Evolutionary conservation across 2,329 filamentous ascomycete species (phyloP), one percentile per base, ranked within the genome.

Genomic region (Claviceps fusiformis): DNA sequence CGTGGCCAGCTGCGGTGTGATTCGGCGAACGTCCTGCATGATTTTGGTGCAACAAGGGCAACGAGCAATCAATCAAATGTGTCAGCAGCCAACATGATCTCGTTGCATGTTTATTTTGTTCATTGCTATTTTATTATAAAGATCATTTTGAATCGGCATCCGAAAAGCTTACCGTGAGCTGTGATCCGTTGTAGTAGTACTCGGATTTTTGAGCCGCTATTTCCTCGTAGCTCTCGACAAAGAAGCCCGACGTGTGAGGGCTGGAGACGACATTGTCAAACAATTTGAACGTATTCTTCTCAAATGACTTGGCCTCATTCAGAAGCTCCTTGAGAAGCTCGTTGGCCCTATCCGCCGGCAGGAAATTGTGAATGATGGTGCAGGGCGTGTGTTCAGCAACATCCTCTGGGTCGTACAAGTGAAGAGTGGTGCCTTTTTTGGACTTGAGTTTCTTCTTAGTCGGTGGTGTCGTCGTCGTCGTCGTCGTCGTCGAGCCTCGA

Each of bases 361-460:
- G 75, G 62, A 97, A 96, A 64, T 95, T 93, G 69, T 95, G 90
- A 55, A 96, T 83, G 60, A 97, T 87, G 11, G 88, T 91, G 70
- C 91, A 96, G 1, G 93, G 90, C 0, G 92, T 95, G 64, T 95
- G 80, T 29, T 80, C 77, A 51, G 88, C 86, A 49, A 97, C 81
- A 62, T 95, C 90, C 44, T 82, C 75, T 0, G 91, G 87, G 46
- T 87, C 82, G 68, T 87, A 97, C 0, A 97, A 75, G 65, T 92
- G 87, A 2, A 97, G 70, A 0, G 92, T 96, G 61, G 82, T 81
- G 13, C 91, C 92, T 65, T 86, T 95, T 63, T 81, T 86, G 0
- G 86, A 83, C 57, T 87, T 70, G 0, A 78, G 59, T 59, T 74
- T 80, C 62, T 76, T 79, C 62, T 73, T 78, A 33, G 56, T 59